phyloP scores from a whole-genome alignment of 1,284 basidiomycete species.

The Microstroma glucosiphilum region DNA sequence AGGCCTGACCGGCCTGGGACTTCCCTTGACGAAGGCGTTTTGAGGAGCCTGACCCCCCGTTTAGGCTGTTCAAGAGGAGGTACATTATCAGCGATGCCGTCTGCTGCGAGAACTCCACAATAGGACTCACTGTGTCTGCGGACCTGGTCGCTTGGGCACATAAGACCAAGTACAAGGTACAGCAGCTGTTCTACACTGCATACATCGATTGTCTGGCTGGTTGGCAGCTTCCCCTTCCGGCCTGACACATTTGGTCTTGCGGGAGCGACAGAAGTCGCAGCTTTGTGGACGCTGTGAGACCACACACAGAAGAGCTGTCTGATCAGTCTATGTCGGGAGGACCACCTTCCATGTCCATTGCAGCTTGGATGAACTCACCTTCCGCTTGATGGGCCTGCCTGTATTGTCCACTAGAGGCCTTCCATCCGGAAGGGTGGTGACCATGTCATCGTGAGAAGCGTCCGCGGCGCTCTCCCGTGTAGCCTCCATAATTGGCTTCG shows the following conservation, averaged over 20 bases:
- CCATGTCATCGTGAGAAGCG: conserved; percentile 1
- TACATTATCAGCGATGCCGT: too few relatives aligned
- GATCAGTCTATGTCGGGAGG: background rate
- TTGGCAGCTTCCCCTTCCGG: background rate
- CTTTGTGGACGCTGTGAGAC: background rate
- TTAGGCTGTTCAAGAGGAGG: too few relatives aligned
- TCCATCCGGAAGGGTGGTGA: conserved; percentile 6
- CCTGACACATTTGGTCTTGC: conserved; percentile 1
- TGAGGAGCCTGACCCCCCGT: too few relatives aligned
- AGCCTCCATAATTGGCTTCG: too few relatives aligned
- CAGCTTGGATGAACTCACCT: background rate
- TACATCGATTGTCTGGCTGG: background rate
- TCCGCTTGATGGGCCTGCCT: conserved; percentile 5
- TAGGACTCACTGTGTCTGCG: conserved; percentile 4
- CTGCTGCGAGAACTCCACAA: too few relatives aligned
- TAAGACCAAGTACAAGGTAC: background rate
- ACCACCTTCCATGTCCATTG: too few relatives aligned
- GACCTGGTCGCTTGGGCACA: conserved; percentile 2
- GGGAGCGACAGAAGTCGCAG: conserved; percentile 3
- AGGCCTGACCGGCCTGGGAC: too few relatives aligned
- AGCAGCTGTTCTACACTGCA: background rate
- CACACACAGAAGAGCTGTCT: background rate
- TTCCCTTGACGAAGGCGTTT: too few relatives aligned
- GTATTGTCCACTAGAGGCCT: conserved; percentile 2
- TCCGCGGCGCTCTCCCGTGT: too few relatives aligned